Conservation (phyloP, 768 basidiomycete species). For the Myochromella boudieri region DNA sequence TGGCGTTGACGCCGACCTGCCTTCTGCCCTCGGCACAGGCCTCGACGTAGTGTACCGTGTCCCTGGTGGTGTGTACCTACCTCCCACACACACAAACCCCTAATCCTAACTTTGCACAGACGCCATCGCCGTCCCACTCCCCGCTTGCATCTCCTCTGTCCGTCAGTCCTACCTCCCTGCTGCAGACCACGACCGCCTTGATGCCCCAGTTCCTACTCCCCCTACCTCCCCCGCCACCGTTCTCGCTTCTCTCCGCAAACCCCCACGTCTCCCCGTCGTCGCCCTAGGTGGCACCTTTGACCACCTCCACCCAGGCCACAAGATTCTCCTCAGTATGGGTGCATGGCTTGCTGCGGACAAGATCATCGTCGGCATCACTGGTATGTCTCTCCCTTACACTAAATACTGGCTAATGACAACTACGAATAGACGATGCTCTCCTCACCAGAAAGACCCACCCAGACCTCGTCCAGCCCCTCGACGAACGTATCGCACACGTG, state of each 20-base stretch:
- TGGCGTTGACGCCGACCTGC: slow-evolving; percentile 46
- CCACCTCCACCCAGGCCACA: slow-evolving; percentile 96
- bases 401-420: too few relatives aligned
- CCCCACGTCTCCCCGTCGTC: slow-evolving; percentile 58
- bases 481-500: slow-evolving; percentile 53
- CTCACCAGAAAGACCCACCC: slow-evolving; percentile 71
- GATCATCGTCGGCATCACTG: slow-evolving; percentile 88
- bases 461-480: slow-evolving; percentile 64
- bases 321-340: slow-evolving; percentile 92
- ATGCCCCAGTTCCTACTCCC: slow-evolving; percentile 1
- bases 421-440: slow-evolving; percentile 65
- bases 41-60: slow-evolving; percentile 50
- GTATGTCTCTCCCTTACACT: slow-evolving; percentile 42
- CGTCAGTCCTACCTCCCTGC: slow-evolving; percentile 37
- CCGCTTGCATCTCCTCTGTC: slow-evolving; percentile 37
- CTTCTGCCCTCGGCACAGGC: slow-evolving; percentile 40
- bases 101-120: slow-evolving; percentile 27
- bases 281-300: slow-evolving; percentile 96
- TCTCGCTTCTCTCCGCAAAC: slow-evolving; percentile 14
- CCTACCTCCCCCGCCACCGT: slow-evolving; percentile 3
- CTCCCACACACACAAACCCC: not conserved
- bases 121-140: slow-evolving; percentile 39
- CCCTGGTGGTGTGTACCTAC: slow-evolving; percentile 39
- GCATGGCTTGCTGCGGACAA: slow-evolving; percentile 78
- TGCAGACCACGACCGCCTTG: slow-evolving; percentile 19